phyloP scores from a whole-genome alignment of 2,329 filamentous ascomycete genomes.

The Monilinia aucupariae region DNA sequence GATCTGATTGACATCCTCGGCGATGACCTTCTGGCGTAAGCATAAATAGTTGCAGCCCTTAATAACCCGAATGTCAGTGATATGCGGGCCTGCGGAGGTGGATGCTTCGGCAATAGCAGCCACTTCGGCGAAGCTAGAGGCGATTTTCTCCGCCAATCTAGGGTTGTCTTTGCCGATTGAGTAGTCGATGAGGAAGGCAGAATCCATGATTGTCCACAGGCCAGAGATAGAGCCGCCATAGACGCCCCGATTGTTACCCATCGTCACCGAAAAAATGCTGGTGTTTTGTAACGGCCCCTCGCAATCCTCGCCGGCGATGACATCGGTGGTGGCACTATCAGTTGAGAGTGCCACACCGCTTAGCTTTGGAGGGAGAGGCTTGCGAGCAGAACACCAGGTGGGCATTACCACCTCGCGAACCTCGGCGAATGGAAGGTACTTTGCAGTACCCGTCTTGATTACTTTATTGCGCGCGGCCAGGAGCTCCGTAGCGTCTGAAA shows the following conservation, averaged over 20 bases:
- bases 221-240: background rate
- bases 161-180: constrained; percentile 2
- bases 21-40: background rate
- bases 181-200: background rate
- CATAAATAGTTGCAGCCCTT: constrained; percentile 11
- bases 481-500: constrained; percentile 4
- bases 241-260: background rate
- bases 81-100: background rate
- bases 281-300: constrained; percentile 2
- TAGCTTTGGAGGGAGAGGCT: constrained; percentile 1
- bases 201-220: constrained; percentile 4
- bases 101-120: background rate
- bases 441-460: background rate
- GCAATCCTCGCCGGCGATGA: background rate
- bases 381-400: background rate
- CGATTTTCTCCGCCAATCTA: background rate
- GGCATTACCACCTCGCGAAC: background rate
- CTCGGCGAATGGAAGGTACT: background rate
- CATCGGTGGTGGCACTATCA: background rate
- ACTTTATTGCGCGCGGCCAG: background rate
- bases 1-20: background rate
- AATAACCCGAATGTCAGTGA: background rate
- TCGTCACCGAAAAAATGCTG: background rate
- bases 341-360: background rate
- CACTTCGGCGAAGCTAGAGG: background rate